These are phyloP conservation scores for Hirsutella minnesotensis DNA, from an alignment of 2,329 filamentous ascomycete genomes.

Conservation along the genomic window DNA sequence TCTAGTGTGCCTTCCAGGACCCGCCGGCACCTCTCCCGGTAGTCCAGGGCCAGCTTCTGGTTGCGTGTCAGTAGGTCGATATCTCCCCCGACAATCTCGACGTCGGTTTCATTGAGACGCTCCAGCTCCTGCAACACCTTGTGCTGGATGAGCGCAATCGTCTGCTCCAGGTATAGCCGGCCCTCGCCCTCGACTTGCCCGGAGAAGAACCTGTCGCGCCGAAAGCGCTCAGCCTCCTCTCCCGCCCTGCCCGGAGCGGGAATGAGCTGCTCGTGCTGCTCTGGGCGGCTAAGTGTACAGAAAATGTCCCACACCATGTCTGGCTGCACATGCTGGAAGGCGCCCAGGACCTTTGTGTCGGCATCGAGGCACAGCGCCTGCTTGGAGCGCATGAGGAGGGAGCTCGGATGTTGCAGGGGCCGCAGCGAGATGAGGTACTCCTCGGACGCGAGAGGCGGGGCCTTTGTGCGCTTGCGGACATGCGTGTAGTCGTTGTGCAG, in stretches of 20 bases:
- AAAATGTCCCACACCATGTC: constrained; percentile 40
- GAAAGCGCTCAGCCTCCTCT: constrained; percentile 15
- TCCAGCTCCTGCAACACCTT: constrained; percentile 31
- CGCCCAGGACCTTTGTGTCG: constrained; percentile 15
- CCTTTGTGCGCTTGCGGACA: constrained; percentile 32
- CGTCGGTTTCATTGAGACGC: constrained; percentile 32
- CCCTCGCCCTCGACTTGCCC: constrained; percentile 17
- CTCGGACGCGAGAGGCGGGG: constrained; percentile 11
- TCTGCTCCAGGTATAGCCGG: constrained; percentile 18
- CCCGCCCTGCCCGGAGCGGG: constrained; percentile 10
- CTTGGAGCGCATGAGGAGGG: constrained; percentile 31
- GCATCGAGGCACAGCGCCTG: constrained; percentile 20
- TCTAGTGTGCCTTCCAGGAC: constrained; percentile 35
- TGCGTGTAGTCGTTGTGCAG: constrained; percentile 51
- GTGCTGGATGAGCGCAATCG: constrained; percentile 28
- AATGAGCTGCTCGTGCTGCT: constrained; percentile 16
- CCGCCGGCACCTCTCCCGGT: constrained; percentile 33
- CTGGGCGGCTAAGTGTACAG: constrained; percentile 23
- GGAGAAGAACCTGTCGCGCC: constrained; percentile 16
- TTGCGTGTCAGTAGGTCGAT: constrained; percentile 26
- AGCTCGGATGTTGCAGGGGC: constrained; percentile 34
- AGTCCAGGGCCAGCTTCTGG: constrained; percentile 36
- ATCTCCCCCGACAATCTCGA: constrained; percentile 27
- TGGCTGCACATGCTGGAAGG: constrained; percentile 40
- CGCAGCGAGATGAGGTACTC: constrained; percentile 43